These are phyloP conservation scores for Coemansia sp. DNA, from an alignment of 192 early-diverging fungal species.

Conservation along the genomic window DNA sequence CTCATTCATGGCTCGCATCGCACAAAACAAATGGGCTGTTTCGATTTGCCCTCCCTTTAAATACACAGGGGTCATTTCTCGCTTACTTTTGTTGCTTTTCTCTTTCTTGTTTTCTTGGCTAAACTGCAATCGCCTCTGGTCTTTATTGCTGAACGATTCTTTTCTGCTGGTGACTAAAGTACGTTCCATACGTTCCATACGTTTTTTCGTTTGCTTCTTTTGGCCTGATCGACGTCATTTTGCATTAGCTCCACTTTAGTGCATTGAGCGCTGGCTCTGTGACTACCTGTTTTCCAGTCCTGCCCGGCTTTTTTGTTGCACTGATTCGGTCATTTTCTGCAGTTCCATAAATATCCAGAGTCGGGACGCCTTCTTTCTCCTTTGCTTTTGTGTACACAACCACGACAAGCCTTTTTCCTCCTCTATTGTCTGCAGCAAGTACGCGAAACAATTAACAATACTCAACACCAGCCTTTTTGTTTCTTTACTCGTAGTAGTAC, in stretches of 20 bases:
- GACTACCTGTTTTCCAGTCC: neutral
- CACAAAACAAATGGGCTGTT: neutral
- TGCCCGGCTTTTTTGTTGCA: neutral
- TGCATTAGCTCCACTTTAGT: neutral
- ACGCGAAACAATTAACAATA: neutral
- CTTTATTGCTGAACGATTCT: neutral
- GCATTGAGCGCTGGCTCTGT: neutral
- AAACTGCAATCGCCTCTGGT: neutral
- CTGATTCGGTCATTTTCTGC: neutral
- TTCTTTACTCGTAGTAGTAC: neutral
- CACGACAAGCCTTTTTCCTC: neutral
- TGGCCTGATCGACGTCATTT: conserved; percentile 1
- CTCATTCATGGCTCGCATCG: neutral
- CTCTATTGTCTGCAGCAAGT: neutral
- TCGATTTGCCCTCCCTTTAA: too few species aligned
- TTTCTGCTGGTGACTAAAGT: neutral
- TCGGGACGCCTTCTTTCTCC: neutral
- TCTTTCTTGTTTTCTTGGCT: neutral
- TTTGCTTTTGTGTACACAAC: neutral
- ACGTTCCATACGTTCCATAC: neutral
- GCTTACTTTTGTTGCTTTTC: too few species aligned
- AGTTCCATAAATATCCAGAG: conserved; percentile 1
- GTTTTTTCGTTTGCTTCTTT: neutral
- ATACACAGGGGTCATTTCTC: too few species aligned
- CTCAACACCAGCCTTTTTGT: neutral